Conservation (phyloP, 1,284 basidiomycete species). For the Ustilago bromivora region DNA sequence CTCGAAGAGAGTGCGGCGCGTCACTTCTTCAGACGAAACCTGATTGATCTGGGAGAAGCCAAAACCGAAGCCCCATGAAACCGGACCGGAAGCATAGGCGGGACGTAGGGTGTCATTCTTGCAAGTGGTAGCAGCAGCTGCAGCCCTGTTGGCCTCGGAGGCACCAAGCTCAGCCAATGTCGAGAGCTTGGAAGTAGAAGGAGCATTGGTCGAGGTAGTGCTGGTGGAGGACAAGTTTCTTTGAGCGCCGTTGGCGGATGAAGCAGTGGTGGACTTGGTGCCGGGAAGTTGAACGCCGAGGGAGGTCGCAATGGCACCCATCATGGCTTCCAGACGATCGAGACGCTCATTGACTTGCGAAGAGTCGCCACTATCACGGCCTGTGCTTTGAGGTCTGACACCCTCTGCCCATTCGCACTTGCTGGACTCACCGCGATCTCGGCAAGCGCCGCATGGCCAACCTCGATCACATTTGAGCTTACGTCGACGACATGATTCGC, state of each 20-base stretch:
- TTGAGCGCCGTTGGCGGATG: conserved; percentile 8
- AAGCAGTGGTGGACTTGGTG: conserved; percentile 7
- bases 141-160: conserved; percentile 37
- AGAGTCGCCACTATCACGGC: conserved; percentile 47
- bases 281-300: conserved; percentile 49
- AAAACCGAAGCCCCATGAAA: conserved; percentile 51
- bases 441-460: conserved; percentile 57
- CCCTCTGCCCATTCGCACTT: conserved; percentile 64
- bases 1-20: conserved; percentile 45
- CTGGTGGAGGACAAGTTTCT: conserved; percentile 28
- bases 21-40: conserved; percentile 33
- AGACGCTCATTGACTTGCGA: conserved; percentile 49
- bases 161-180: conserved; percentile 53
- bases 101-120: conserved; percentile 8
- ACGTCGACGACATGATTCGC: conserved; percentile 60
- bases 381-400: conserved; percentile 53
- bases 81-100: conserved; percentile 16
- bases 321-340: conserved; percentile 52
- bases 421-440: conserved; percentile 55
- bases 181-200: conserved; percentile 39
- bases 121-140: conserved; percentile 22
- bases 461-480: conserved; percentile 64
- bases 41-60: conserved; percentile 45
- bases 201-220: conserved; percentile 11
- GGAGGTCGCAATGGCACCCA: conserved; percentile 49